phyloP scores from a whole-genome alignment of 192 early-diverging fungal species.

The Phycomyces blakesleeanus region DNA sequence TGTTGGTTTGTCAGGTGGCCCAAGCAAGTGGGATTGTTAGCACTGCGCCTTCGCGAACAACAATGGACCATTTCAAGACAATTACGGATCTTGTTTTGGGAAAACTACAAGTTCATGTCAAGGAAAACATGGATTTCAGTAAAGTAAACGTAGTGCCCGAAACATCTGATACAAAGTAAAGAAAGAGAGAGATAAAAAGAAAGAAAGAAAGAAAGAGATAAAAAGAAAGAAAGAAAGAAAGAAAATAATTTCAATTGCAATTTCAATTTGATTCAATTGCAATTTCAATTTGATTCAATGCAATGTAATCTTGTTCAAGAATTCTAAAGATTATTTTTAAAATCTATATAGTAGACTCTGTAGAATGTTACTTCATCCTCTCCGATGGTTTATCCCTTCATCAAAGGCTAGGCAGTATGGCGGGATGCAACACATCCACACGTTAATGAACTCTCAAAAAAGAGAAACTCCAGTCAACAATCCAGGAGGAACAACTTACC shows the following conservation, averaged over 20 bases:
- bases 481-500: constrained; percentile 9
- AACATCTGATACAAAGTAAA: neutral
- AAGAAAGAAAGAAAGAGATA: too few species aligned
- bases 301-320: neutral
- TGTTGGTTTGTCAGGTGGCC: constrained; percentile 56
- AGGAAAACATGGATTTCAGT: constrained; percentile 62
- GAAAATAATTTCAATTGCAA: too few species aligned
- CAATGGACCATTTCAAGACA: constrained; percentile 56
- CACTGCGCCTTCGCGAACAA: constrained; percentile 49
- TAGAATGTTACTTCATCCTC: neutral
- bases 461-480: neutral
- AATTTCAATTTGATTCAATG: too few species aligned
- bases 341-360: neutral
- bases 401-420: constrained; percentile 14
- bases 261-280: too few species aligned
- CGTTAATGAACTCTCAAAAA: constrained; percentile 5
- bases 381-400: neutral
- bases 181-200: too few species aligned
- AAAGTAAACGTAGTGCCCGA: constrained; percentile 18
- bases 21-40: constrained; percentile 56
- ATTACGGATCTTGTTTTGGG: constrained; percentile 47
- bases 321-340: constrained; percentile 5
- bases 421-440: constrained; percentile 23
- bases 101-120: constrained; percentile 51
- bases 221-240: too few species aligned